Evolutionary conservation across 1,139 yeast species (phyloP).

Genomic region (Geotrichum candidum): DNA sequence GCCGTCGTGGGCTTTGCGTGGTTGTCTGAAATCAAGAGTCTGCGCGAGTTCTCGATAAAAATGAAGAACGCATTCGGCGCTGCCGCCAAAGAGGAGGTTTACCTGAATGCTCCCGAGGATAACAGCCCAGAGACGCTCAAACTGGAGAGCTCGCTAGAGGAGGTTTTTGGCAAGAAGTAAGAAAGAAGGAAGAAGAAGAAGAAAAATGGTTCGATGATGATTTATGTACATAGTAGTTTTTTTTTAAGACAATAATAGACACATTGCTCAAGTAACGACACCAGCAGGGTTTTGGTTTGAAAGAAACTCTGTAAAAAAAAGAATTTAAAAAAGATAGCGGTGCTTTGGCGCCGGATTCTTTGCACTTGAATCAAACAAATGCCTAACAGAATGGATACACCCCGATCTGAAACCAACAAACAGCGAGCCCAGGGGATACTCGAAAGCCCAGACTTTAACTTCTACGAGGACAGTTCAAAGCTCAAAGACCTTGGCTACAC

Average conservation of each 20-base stretch:
- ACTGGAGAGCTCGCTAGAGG: constrained; percentile 45
- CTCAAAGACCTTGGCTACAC: background rate
- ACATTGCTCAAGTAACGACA: background rate
- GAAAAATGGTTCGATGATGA: no score
- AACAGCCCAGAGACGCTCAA: constrained; percentile 47
- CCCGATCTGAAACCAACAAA: background rate
- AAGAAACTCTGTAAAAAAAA: no score
- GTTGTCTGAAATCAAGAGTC: constrained; percentile 64
- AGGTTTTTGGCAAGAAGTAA: constrained; percentile 20
- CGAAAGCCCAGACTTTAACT: background rate
- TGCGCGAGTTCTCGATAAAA: constrained; percentile 65
- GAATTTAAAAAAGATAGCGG: no score
- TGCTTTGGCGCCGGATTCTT: background rate
- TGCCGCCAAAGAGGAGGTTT: constrained; percentile 48
- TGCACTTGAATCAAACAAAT: background rate
- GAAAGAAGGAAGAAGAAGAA: no score
- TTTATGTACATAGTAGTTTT: no score
- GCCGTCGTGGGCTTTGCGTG: constrained; percentile 70
- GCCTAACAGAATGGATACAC: background rate
- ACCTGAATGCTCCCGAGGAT: constrained; percentile 53
- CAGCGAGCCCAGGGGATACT: background rate
- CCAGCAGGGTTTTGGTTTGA: background rate
- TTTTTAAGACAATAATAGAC: no score
- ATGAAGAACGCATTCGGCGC: constrained; percentile 70
- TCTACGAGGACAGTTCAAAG: background rate